Conservation (phyloP, 495 filamentous ascomycete genomes). For the Tuber magnatum region DNA sequence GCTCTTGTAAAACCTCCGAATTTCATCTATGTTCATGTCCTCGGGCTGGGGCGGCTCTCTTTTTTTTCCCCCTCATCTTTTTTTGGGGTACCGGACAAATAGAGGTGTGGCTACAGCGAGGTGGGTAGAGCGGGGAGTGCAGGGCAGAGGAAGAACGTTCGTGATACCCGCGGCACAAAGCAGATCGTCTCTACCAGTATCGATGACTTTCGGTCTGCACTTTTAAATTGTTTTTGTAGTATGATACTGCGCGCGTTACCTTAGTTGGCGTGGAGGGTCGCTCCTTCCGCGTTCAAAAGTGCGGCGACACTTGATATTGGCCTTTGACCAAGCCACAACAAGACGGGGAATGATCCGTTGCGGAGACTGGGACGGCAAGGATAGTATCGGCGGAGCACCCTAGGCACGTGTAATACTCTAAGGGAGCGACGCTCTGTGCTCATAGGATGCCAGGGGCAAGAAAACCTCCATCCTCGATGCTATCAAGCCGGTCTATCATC, state of each 20-base stretch:
- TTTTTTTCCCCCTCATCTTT: too few relatives aligned
- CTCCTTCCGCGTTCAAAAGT: neutral
- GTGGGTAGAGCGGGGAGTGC: neutral
- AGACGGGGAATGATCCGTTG: neutral
- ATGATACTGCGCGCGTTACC: too few relatives aligned
- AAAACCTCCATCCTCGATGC: neutral
- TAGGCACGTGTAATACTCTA: neutral
- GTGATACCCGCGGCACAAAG: neutral
- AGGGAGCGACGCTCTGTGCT: neutral
- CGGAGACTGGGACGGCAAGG: neutral
- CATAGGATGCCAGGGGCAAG: neutral
- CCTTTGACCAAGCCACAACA: neutral
- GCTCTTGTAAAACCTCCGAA: neutral
- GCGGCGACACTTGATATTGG: neutral
- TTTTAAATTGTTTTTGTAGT: too few relatives aligned
- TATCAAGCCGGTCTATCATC: neutral
- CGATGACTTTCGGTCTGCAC: neutral
- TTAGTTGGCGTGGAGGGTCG: too few relatives aligned
- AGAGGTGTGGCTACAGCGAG: too few relatives aligned
- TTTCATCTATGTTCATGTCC: too few relatives aligned
- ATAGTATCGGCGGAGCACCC: too few relatives aligned
- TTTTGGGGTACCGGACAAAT: neutral
- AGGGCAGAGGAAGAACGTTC: neutral
- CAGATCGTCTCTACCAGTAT: neutral
- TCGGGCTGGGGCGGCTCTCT: too few relatives aligned